phyloP scores from a whole-genome alignment of 176 grass and related monocot species.

The Otatea glauca region DNA sequence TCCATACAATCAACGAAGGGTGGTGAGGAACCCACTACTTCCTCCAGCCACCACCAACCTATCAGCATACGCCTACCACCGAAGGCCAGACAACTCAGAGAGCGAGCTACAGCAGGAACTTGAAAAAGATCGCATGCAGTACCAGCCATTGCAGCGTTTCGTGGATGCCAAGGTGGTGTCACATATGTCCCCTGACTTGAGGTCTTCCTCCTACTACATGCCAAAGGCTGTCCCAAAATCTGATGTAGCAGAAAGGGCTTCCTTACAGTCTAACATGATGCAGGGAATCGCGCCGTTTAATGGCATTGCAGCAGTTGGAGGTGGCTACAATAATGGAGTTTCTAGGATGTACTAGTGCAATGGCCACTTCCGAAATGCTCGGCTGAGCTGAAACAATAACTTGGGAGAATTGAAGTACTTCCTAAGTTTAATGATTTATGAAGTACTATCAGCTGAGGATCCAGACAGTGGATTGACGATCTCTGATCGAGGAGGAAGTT shows the following conservation, averaged over 20 bases:
- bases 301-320: constrained; percentile 66
- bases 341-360: constrained; percentile 83
- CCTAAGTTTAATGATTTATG: background rate
- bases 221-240: constrained; percentile 50
- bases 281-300: constrained; percentile 71
- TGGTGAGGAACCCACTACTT: constrained; percentile 67
- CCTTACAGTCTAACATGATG: constrained; percentile 60
- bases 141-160: constrained; percentile 63
- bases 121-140: constrained; percentile 57
- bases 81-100: constrained; percentile 50
- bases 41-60: constrained; percentile 48
- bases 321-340: constrained; percentile 68
- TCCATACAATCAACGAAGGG: constrained; percentile 69
- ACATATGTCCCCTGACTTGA: constrained; percentile 59
- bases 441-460: background rate
- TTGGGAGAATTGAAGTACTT: constrained; percentile 25
- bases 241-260: constrained; percentile 52
- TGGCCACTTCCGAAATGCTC: constrained; percentile 32
- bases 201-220: constrained; percentile 64
- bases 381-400: constrained; percentile 41
- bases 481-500: constrained; percentile 30
- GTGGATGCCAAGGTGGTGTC: constrained; percentile 60
- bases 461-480: constrained; percentile 3
- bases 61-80: constrained; percentile 56
- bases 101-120: constrained; percentile 58